Evolutionary conservation across 768 basidiomycete species (phyloP), one percentile per base, ranked within the genome.

Genomic region (Naematelia encephala): DNA sequence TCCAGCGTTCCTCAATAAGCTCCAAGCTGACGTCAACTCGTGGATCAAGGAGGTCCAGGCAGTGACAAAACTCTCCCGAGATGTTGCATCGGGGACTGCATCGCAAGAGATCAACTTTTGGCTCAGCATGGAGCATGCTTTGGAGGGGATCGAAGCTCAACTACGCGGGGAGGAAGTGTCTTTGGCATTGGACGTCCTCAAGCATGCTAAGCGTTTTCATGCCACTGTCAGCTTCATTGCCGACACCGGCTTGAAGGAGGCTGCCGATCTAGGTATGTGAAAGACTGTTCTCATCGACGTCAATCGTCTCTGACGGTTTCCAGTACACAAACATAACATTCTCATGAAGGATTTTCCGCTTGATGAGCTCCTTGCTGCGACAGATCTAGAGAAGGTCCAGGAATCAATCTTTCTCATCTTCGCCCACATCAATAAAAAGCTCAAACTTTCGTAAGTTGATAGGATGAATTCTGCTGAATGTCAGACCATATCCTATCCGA

Each of bases 101-200:
- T 93, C 91, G 0, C 96, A 99, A 72, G 96, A 98, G 76, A 92
- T 99, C 81, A 98, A 98, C 77, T 98, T 99, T 71, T 98, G 96
- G 96, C 81, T 98, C 22, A 89, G 87, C 75, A 82, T 99, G 76
- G 96, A 99, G 75, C 82, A 89, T 45, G 92, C 92, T 4, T 77
- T 99, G 63, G 96, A 98, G 70, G 88, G 85, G 0, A 98, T 98
- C 70, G 93, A 97, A 71, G 80, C 85, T 0, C 96, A 99, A 71
- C 81, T 99, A 60, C 82, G 87, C 63, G 90, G 89, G 61, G 93
- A 97, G 50, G 90, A 92, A 72, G 90, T 99, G 47, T 85, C 84
- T 58, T 62, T 81, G 49, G 78, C 79, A 1, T 65, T 81, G 61
- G 93, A 94, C 66, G 90, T 91, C 69, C 80, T 99, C 56, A 83